Base-by-base conservation (phyloP, 305 asterid species). In the Fraxinus sp. region DNA sequence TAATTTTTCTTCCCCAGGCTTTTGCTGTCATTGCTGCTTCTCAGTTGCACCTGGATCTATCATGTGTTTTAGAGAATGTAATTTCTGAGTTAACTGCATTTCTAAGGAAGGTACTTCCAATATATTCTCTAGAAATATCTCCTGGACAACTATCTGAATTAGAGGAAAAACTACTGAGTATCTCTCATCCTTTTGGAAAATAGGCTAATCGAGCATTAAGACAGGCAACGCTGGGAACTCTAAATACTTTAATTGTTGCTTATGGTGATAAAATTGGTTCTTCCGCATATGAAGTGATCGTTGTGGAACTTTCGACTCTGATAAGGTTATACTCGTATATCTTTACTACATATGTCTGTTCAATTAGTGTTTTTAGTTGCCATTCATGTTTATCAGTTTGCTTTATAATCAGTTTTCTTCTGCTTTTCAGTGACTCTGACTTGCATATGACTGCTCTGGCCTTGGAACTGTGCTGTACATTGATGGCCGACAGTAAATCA, bases 401-500 rank as follows among this genome's bases (percentile, higher is more conserved):
- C 79, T 52, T 77, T 78, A 74, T 80, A 46, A 55, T 32, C 22
- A 7, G 35, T 74, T 44, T 39, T 85, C 77, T 49, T 81, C 75
- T 87, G 77, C 79, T 83, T 85, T 81, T 84, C 91, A 97, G 98
- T 84, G 99, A 97, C 88, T 92, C 96, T 7, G 99, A 97, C 88
- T 88, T 97, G 90, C 98, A 93, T 87, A 97, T 97, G 99, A 91
- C 99, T 80, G 98, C 98, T 83, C 91, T 93, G 49, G 97, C 99
- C 37, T 90, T 94, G 90, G 99, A 97, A 85, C 90, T 97, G 22
- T 97, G 99, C 84, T 91, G 95, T 85, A 97, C 99, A 3, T 83
- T 93, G 86, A 97, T 97, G 98, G 95, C 96, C 55, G 99, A 93
- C 90, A 93, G 90, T 87, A 95, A 97, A 88, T 92, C 99, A 70